Base-by-base conservation (phyloP, 495 filamentous ascomycete species). In the Daldinia decipiens region DNA sequence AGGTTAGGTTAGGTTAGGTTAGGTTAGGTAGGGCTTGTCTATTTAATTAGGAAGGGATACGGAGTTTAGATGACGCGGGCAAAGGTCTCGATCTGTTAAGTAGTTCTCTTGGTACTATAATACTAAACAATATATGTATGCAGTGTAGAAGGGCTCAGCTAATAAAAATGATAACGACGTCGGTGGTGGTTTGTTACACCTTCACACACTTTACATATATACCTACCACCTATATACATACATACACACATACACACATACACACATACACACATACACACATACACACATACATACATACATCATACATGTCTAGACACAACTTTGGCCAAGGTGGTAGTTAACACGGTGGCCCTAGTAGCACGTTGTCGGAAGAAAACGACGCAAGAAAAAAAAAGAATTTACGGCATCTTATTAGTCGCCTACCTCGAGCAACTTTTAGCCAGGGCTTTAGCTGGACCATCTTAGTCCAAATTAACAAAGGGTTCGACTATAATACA, bases 291-390 rank as follows among this genome's bases (percentile, higher is more conserved):
- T 24, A 24, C 21, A 24, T 24, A 24, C 21, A 24, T 24, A 24
- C 21, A 24, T 17, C 21, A 24, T 17, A 29, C 27, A 32, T 8
- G 9, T 47, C 21, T 24, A 21, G 8, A 47, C 8, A 47, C 3
- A 12, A 12, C 27, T 31, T 13, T 53, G 12, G 27, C 26, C 51
- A 68, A 72, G 70, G 70, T 72, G 65, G 70, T 72, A 72, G 60
- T 72, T 64, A 65, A 72, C 70, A 72, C 70, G 39, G 70, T 73
- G 70, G 70, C 69, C 52, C 59, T 17, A 64, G 59, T 60, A 64
- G 60, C 70, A 65, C 60, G 59, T 65, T 58, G 34, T 73, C 65
- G 70, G 70, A 68, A 68, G 65, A 69, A 71, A 58, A 53, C 50
- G 62, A 67, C 62, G 54, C 52, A 71, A 53, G 3, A 24, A 24